These are phyloP conservation scores for Fusarium goolgardi DNA, from an alignment of 2,329 filamentous ascomycete genomes.

Conservation along the genomic window DNA sequence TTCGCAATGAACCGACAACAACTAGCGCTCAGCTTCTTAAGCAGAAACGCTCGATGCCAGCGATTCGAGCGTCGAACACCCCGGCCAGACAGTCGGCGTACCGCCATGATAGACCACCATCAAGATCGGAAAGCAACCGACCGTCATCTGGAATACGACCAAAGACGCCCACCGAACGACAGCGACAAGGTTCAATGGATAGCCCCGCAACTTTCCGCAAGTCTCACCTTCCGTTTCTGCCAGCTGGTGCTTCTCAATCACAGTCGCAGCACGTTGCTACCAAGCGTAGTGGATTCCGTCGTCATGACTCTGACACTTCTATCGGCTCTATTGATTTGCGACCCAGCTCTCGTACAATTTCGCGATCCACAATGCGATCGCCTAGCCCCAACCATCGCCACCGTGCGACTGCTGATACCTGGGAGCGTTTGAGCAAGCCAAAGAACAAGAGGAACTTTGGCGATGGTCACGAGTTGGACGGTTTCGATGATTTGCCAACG, in stretches of 20 bases:
- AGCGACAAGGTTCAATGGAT: conserved; percentile 60
- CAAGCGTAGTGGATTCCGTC: conserved; percentile 77
- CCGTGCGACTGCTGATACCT: conserved; percentile 60
- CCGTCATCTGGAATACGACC: conserved; percentile 67
- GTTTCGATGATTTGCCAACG: conserved; percentile 94
- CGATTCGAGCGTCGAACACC: conserved; percentile 64
- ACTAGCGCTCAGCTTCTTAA: conserved; percentile 73
- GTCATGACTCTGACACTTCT: conserved; percentile 82
- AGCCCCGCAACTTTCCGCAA: conserved; percentile 67
- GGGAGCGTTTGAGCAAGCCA: conserved; percentile 79
- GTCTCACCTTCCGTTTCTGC: conserved; percentile 78
- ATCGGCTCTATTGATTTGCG: conserved; percentile 68
- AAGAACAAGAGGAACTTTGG: conserved; percentile 73
- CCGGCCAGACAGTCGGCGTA: conserved; percentile 61
- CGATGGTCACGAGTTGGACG: conserved; percentile 90
- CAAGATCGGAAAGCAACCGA: conserved; percentile 65
- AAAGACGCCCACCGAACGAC: conserved; percentile 77
- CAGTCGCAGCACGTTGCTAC: conserved; percentile 83
- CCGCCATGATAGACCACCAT: conserved; percentile 69
- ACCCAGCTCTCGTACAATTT: conserved; percentile 67
- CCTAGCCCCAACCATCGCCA: conserved; percentile 66
- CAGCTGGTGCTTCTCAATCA: conserved; percentile 76
- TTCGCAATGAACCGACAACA: conserved; percentile 71
- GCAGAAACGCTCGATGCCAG: conserved; percentile 73
- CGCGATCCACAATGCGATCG: conserved; percentile 68